Evolutionary conservation across 345 rosid species (phyloP).

Genomic region (Bruguiera gymnorhiza): DNA sequence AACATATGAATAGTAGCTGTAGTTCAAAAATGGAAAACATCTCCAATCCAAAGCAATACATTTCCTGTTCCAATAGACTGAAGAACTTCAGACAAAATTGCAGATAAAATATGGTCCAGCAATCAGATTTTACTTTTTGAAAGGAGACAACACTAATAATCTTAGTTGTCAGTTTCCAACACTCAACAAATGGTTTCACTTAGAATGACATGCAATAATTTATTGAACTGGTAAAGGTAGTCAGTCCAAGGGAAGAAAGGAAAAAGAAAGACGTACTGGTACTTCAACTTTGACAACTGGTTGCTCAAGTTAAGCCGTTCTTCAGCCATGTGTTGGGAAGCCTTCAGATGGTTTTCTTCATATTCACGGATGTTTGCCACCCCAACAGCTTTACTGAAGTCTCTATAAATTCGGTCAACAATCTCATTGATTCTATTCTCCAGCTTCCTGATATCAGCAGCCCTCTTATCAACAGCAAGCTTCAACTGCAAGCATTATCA

Average conservation of each 20-base stretch:
- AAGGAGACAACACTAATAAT: too few relatives aligned
- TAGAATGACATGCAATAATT: too few relatives aligned
- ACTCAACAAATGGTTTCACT: too few relatives aligned
- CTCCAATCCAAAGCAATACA: too few relatives aligned
- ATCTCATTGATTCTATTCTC: slow-evolving; percentile 90
- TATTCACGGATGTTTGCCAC: slow-evolving; percentile 92
- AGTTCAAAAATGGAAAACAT: too few relatives aligned
- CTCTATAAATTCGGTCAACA: slow-evolving; percentile 69
- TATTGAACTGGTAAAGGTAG: neutral
- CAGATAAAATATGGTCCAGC: too few relatives aligned
- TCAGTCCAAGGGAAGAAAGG: neutral
- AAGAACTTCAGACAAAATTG: too few relatives aligned
- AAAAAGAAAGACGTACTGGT: slow-evolving; percentile 67
- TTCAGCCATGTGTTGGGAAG: slow-evolving; percentile 79
- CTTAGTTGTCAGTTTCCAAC: too few relatives aligned
- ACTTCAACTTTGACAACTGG: slow-evolving; percentile 90
- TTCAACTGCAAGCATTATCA: slow-evolving; percentile 51
- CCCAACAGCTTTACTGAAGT: slow-evolving; percentile 76
- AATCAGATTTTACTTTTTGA: too few relatives aligned
- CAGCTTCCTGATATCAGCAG: slow-evolving; percentile 54
- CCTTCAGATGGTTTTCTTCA: slow-evolving; percentile 94
- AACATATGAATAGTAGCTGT: too few relatives aligned
- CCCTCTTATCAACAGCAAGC: slow-evolving; percentile 60
- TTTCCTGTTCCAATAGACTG: too few relatives aligned
- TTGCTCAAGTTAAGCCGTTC: slow-evolving; percentile 86